Evolutionary conservation across 2,329 filamentous ascomycete genomes (phyloP), one percentile per base, ranked within the genome.

Genomic region (Cercospora sojina): DNA sequence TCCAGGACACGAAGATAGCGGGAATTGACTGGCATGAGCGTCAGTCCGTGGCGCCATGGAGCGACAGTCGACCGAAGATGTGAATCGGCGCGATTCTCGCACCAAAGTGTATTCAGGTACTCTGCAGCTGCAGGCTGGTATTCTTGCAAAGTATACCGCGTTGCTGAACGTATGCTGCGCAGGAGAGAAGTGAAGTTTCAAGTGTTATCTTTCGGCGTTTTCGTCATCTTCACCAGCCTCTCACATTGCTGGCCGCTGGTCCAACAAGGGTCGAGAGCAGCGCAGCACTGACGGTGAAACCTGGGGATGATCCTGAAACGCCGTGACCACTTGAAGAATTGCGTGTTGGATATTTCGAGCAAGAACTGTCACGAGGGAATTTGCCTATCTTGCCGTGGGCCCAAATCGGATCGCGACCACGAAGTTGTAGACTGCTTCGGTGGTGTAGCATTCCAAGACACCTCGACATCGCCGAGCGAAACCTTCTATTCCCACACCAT

Each of bases 161-260:
- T 53, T 27, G 47, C 23, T 53, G 47, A n/a, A 16, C 8, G 23
- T 9, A 53, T 25, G 6, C 47, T 53, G 47, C 47, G 12, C 0
- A 16, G 23, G 12, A 53, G 47, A 27, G 43, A 23, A 49, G 43
- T 23, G 12, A 53, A 27, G 47, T 53, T 53, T 53, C 47, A 53
- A 53, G 47, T 53, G 47, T 53, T 53, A 53, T 53, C 47, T 53
- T 53, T 53, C 47, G 47, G 47, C 47, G 3, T 53, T 53, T 53
- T 53, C 47, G 35, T 41, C 35, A 41, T n/a, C 16, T n/a, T 41
- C 23, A 53, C 47, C 47, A 13, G 47, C 12, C 7, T 10, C 12
- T 51, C 5, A 27, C 20, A 3, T 51, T 47, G 43, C 47, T 25
- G 47, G 16, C 47, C 20, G 47, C 47, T 29, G 43, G 20, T 53